Base-by-base conservation (phyloP, 768 basidiomycete species). In the Stropharia rugosoannulata region DNA sequence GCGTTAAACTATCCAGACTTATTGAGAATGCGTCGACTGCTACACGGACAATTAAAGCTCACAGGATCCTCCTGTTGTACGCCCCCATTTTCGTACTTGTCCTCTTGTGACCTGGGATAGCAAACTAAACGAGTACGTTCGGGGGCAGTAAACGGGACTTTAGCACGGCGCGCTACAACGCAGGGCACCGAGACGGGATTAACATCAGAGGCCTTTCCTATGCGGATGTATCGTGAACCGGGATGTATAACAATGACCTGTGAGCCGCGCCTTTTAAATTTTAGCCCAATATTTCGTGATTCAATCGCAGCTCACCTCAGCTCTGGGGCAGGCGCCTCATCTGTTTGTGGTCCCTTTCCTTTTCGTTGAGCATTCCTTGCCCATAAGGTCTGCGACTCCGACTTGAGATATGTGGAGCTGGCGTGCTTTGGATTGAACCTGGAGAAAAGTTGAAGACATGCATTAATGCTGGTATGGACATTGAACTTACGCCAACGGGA, bases 361-460 rank as follows among this genome's bases (percentile, higher is more conserved):
- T 79, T 84, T 36, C 76, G 77, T 49, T 74, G 69, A 15, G 82
- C 77, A 70, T 90, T 90, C 63, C 89, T 76, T 9, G 82, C 75
- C 89, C 90, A 93, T 12, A 90, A 66, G 0, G 82, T 83, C 63
- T 94, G 88, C 9, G 79, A 73, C 36, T 93, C 91, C 1, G 82
- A 78, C 65, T 92, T 93, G 51, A 93, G 77, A 66, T 94, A 95
- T 5, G 81, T 84, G 7, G 89, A 84, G 32, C 83, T 84, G 68
- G 84, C 79, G 63, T 93, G 87, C 66, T 93, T 94, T 35, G 88
- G 89, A 68, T 92, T 93, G 32, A 84, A 80, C 54, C 89, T 92
- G 63, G 10, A 49, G 25, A 32, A 8, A 27, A 22, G 11, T 22
- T 22, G 47, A 39, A 43, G 43, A 58, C 15, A 62, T 43, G 42